Base-by-base conservation (phyloP, 371 early-diverging fungal species). In the Mortierella sp. region DNA sequence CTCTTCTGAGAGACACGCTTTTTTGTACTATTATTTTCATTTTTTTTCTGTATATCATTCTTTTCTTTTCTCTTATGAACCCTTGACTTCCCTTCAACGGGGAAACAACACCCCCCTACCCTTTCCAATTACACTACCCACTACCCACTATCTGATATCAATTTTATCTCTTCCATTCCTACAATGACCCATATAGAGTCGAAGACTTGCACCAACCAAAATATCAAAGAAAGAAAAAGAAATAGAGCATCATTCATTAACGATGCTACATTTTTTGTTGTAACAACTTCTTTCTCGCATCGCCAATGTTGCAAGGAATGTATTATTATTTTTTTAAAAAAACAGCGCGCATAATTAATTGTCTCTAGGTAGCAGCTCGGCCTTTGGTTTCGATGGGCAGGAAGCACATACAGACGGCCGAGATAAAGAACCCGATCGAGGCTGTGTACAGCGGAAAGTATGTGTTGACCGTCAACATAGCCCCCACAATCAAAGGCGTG, bases 401-500 rank as follows among this genome's bases (percentile, higher is more conserved):
- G 34, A 91, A 74, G 8, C 92, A 68, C 80, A 93, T 91, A 72
- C 91, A 92, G 9, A 90, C 66, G 34, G 91, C 93, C 0, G 93
- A 91, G 40, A 91, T 72, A 45, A 79, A 77, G 77, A 94, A 90
- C 14, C 93, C 86, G 26, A 83, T 77, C 0, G 91, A 90, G 45
- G 95, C 91, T 11, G 93, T 87, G 71, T 94, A 95, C 7, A 95
- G 77, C 1, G 96, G 95, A 31, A 93, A 71, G 2, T 88, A 87
- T 5, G 90, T 84, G 65, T 85, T 89, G 45, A 93, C 53, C 0
- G 88, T 85, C 24, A 94, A 76, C 72, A 96, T 85, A 2, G 86
- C 76, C 4, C 96, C 97, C 0, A 94, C 91, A 4, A 94, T 79
- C 14, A 95, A 80, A 24, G 97, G 97, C 8, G 95, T 94, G 7